Base-by-base conservation (phyloP, 345 rosid species). In the Limnanthes douglasii region DNA sequence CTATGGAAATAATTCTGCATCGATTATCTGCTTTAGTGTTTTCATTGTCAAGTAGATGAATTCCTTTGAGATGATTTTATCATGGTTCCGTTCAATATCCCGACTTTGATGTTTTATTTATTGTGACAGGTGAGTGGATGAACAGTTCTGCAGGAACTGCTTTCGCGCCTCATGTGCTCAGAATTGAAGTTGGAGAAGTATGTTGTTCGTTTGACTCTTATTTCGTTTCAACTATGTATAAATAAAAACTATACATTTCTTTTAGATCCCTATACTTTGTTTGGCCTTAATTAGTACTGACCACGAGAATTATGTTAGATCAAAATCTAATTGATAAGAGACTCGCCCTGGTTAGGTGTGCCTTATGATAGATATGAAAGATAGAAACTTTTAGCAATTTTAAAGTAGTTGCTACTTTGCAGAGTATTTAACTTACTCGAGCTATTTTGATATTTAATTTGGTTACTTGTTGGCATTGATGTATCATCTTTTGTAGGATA, bases 111-210 rank as follows among this genome's bases (percentile, higher is more conserved):
- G 28, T 13, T 24, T 7, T 43, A 11, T 43, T 53, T 23, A 37
- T 60, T 28, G 18, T 62, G 24, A n/a, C 41, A 92, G 99, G 99
- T 68, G 96, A 85, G 51, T 92, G 99, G 99, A 92, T 92, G 99
- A 81, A 85, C 55, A 65, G 39, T 60, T 85, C 96, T 4, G 99
- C 99, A 25, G 99, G 99, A 37, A 21, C 49, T 55, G 99, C 99
- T 18, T 92, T 92, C 73, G 60, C 99, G 22, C 96, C 94, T 4
- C 94, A 92, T 78, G 86, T 85, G 40, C 61, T 92, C 61, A 56
- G 58, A 11, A 64, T 85, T 22, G 86, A 57, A 63, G 72, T 58
- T 28, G 94, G 95, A 56, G 99, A 92, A 71, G 99, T 85, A 73
- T 30, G 38, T 15, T 23, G 31, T 14, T 8, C 1, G 12, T 30